Base-by-base conservation (phyloP, 257 asterid genomes). In the Nyctanthes arbortristis region DNA sequence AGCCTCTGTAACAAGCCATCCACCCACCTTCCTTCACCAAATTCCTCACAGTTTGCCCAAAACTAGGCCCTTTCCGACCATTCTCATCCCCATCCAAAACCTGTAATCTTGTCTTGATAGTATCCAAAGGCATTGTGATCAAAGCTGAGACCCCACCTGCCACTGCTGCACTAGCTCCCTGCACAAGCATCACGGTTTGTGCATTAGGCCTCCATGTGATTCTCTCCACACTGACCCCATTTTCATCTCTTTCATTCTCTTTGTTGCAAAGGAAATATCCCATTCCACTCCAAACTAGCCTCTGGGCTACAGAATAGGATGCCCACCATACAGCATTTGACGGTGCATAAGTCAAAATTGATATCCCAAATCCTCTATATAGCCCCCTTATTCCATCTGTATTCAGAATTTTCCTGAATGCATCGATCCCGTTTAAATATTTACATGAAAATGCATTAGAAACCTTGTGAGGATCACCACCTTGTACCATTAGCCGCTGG, bases 311-410 rank as follows among this genome's bases (percentile, higher is more conserved):
- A 2, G 93, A 83, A 31, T 90, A 90, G 18, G 93, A 85, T 7
- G 81, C 91, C 96, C 96, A 90, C 96, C 96, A 88, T 4, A 80
- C 85, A 2, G 96, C 96, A 63, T 88, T 90, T 1, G 95, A 81
- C 13, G 96, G 96, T 0, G 95, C 95, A 63, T 88, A 77, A 34
- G 87, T 88, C 85, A 88, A 22, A 40, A 86, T 84, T 13, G 96
- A 90, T 59, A 90, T 78, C 71, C 96, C 96, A 65, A 90, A 88
- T 13, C 96, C 96, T 80, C 96, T 78, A 11, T 90, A 90, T 22
- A 90, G 70, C 63, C 96, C 96, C 65, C 84, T 86, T 3, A 86
- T 57, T 39, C 96, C 96, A 65, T 88, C 95, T 5, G 88, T 65
- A 27, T 69, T 77, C 72, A 90, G 64, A 36, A 90, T 86, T 73